Evolutionary conservation across 1,139 yeast genomes (phyloP).

Genomic region (Ogataea hybrid): DNA sequence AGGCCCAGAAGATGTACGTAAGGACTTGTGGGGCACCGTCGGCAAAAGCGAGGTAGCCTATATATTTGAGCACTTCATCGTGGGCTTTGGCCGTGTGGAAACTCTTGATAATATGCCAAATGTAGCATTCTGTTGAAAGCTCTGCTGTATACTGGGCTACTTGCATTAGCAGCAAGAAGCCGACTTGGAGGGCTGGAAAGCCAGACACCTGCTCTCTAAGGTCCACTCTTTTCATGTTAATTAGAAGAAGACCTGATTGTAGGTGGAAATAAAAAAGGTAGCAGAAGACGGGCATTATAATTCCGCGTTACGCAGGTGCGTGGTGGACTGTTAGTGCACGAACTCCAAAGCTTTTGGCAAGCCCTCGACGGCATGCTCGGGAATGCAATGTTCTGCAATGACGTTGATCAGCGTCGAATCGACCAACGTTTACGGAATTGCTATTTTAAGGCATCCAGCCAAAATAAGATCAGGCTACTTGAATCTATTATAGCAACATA

Average conservation of each 20-base stretch:
- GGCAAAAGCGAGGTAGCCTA: constrained; percentile 57
- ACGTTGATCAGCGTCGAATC: too few relatives aligned
- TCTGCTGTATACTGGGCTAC: constrained; percentile 63
- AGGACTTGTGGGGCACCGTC: constrained; percentile 55
- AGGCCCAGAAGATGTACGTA: constrained; percentile 60
- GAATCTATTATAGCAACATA: not conserved
- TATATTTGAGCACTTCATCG: constrained; percentile 48
- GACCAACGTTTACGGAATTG: too few relatives aligned
- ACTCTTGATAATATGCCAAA: constrained; percentile 61
- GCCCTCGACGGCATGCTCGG: too few relatives aligned
- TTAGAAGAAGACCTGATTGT: not conserved
- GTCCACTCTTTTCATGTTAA: not conserved
- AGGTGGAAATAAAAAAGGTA: too few relatives aligned
- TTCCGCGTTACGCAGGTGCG: too few relatives aligned
- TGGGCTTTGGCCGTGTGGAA: constrained; percentile 50
- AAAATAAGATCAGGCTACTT: not conserved
- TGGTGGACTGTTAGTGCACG: too few relatives aligned
- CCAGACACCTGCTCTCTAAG: constrained; percentile 28
- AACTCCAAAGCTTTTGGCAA: too few relatives aligned
- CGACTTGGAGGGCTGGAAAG: constrained; percentile 52
- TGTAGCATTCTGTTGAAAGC: constrained; percentile 62
- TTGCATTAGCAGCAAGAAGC: constrained; percentile 45
- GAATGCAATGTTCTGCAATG: too few relatives aligned
- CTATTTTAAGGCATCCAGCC: too few relatives aligned
- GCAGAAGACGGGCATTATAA: too few relatives aligned